A percentile compares a stretch with the other conserved stretches of the same genome.
These are phyloP conservation scores for Botrytis deweyae DNA, from an alignment of 2,329 filamentous ascomycete genomes.

Conservation along the genomic window DNA sequence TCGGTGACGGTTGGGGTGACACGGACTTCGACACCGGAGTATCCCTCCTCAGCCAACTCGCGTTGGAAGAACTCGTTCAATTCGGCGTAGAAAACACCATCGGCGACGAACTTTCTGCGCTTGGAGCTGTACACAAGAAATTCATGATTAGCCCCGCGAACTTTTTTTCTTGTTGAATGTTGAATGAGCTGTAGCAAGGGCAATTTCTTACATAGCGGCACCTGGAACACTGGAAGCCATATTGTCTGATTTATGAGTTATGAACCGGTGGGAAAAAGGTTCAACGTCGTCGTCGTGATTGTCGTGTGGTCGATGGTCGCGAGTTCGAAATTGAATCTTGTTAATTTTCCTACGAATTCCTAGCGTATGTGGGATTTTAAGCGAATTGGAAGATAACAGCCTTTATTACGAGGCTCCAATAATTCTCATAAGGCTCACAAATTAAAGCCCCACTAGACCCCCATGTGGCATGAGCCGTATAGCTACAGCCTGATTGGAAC, in stretches of 20 bases:
- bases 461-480: neutral
- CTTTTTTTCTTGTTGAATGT: slow-evolving; percentile 6
- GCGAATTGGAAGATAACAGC: slow-evolving; percentile 11
- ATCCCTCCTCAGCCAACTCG: slow-evolving; percentile 99
- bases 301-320: slow-evolving; percentile 20
- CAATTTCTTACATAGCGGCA: slow-evolving; percentile 40
- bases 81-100: slow-evolving; percentile 99
- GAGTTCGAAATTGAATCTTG: slow-evolving; percentile 10
- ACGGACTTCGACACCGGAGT: slow-evolving; percentile 99
- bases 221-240: slow-evolving; percentile 43
- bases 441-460: neutral
- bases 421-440: neutral
- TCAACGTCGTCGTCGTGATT: slow-evolving; percentile 34
- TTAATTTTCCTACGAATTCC: slow-evolving; percentile 13
- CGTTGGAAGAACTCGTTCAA: slow-evolving; percentile 99
- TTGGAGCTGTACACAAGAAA: slow-evolving; percentile 64
- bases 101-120: slow-evolving; percentile 91
- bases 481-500: neutral
- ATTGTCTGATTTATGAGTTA: slow-evolving; percentile 36
- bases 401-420: neutral
- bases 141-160: slow-evolving; percentile 24
- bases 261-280: slow-evolving; percentile 35
- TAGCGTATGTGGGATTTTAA: slow-evolving; percentile 21
- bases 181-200: slow-evolving; percentile 9
- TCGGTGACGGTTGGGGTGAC: slow-evolving; percentile 98